Conservation (phyloP, 78 protist genomes). For the Cyanophora paradoxa region DNA sequence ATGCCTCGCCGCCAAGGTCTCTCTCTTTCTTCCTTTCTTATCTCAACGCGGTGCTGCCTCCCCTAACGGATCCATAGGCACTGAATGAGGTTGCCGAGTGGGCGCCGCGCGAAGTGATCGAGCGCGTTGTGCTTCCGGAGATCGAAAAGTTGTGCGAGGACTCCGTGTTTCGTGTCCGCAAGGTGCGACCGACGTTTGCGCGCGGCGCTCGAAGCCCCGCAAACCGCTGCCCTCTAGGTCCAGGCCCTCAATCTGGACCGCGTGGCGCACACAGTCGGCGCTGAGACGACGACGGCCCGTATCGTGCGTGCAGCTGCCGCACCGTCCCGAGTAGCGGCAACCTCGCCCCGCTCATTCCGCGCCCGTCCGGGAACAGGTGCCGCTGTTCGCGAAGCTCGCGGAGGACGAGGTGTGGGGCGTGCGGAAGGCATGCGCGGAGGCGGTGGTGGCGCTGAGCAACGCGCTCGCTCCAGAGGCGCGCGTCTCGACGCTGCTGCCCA, state of each 20-base stretch:
- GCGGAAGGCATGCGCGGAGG: conserved; percentile 53
- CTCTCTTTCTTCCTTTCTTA: not conserved
- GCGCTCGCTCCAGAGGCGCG: conserved; percentile 39
- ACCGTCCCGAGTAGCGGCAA: too few relatives aligned
- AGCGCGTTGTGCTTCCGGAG: conserved; percentile 22
- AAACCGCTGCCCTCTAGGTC: conserved; percentile 17
- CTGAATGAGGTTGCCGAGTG: not conserved
- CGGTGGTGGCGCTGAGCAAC: conserved; percentile 15
- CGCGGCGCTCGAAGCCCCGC: too few relatives aligned
- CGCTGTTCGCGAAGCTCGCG: conserved; percentile 19
- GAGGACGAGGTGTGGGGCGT: conserved; percentile 57
- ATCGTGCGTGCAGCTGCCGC: too few relatives aligned
- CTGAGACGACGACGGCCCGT: conserved; percentile 5
- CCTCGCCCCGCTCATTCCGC: too few relatives aligned
- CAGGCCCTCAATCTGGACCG: not conserved
- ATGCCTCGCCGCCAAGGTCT: conserved; percentile 32
- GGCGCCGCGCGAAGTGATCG: not conserved
- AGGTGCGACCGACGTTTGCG: too few relatives aligned
- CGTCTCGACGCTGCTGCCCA: conserved; percentile 20
- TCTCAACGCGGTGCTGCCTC: not conserved
- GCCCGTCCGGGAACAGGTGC: too few relatives aligned
- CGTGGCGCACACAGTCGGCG: not conserved
- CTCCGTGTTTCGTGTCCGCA: conserved; percentile 40
- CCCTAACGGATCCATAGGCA: not conserved
- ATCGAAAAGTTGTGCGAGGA: conserved; percentile 20